These are phyloP conservation scores for Lumnitzera racemosa DNA, from an alignment of 345 rosid species.

Conservation along the genomic window DNA sequence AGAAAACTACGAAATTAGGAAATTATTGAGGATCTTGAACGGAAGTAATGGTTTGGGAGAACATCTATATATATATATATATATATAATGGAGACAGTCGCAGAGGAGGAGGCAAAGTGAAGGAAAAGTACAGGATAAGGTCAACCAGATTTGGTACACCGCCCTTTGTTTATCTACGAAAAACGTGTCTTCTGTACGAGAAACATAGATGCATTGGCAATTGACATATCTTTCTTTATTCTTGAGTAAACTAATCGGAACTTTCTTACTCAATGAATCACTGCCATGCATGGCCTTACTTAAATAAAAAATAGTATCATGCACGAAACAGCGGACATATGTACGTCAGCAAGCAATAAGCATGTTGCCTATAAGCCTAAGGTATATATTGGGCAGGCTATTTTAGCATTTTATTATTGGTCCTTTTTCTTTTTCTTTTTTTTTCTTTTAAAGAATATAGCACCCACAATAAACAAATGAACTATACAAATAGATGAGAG, in stretches of 20 bases:
- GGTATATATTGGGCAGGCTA: no score
- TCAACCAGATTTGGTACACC: constrained; percentile 71
- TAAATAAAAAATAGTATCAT: background rate
- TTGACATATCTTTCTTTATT: no score
- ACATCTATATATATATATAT: background rate
- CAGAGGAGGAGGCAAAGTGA: background rate
- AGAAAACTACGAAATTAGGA: background rate
- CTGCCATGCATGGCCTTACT: background rate
- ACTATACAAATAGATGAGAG: no score
- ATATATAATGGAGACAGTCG: background rate
- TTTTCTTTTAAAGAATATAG: no score
- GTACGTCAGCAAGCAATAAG: no score
- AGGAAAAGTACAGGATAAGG: constrained; percentile 16
- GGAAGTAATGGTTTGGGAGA: background rate
- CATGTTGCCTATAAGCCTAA: no score
- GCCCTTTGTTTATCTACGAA: constrained; percentile 21
- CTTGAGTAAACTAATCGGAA: no score
- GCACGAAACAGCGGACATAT: no score
- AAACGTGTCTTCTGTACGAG: constrained; percentile 11
- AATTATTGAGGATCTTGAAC: background rate
- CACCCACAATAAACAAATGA: no score
- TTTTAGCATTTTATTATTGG: no score
- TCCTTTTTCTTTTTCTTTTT: no score
- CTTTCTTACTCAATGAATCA: background rate
- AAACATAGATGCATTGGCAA: background rate